Evolutionary conservation across 208 protist species (phyloP).

Genomic region (Acanthamoeba castellanii): DNA sequence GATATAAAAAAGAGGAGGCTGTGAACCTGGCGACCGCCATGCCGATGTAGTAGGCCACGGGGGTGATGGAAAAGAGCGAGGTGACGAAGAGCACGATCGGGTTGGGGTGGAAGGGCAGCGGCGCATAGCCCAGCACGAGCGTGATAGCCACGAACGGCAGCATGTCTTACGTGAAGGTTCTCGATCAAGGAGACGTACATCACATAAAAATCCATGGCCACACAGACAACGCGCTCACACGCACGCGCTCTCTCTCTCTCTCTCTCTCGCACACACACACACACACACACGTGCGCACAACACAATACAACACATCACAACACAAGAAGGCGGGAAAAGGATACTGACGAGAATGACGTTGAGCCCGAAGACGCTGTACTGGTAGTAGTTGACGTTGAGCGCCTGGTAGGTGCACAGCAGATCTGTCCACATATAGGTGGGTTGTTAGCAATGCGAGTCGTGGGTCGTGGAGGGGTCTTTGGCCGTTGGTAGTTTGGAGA

Average conservation of each 20-base stretch:
- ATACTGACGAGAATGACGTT: slow-evolving; percentile 83
- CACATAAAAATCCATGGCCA: background rate
- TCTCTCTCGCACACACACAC: background rate
- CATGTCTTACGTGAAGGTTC: slow-evolving; percentile 75
- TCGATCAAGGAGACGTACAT: background rate
- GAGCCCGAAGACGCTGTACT: slow-evolving; percentile 82
- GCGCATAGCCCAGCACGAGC: slow-evolving; percentile 75
- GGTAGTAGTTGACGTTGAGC: slow-evolving; percentile 84
- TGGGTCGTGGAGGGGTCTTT: background rate
- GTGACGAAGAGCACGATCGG: slow-evolving; percentile 80
- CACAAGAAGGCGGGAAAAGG: background rate
- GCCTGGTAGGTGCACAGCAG: slow-evolving; percentile 78
- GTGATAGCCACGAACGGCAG: slow-evolving; percentile 81
- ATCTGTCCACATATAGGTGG: background rate
- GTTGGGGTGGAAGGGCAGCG: slow-evolving; percentile 7
- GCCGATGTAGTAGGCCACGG: slow-evolving; percentile 88
- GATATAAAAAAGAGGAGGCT: no score
- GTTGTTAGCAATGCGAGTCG: background rate
- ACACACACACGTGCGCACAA: background rate
- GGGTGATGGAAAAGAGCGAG: slow-evolving; percentile 87
- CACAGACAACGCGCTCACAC: background rate
- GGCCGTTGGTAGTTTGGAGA: no score
- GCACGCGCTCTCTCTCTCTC: no score
- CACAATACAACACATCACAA: no score
- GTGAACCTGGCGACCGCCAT: slow-evolving; percentile 76